These are phyloP conservation scores for Baudoinia panamericana DNA, from an alignment of 495 filamentous ascomycete species.

Conservation along the genomic window DNA sequence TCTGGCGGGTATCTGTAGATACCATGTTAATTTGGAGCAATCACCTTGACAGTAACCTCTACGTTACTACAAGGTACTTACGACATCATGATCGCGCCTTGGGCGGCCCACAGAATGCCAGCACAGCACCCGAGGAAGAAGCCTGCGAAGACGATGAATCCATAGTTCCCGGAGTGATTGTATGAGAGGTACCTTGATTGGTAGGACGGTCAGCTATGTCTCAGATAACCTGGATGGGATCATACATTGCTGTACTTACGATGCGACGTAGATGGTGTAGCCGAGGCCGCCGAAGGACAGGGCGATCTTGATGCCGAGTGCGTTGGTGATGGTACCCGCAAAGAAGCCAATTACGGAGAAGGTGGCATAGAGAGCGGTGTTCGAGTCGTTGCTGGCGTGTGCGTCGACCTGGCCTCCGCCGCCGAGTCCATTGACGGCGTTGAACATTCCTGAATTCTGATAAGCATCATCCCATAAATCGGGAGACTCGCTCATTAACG, in stretches of 20 bases:
- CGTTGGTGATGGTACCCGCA: slow-evolving; percentile 63
- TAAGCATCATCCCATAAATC: too few relatives aligned
- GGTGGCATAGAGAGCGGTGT: slow-evolving; percentile 63
- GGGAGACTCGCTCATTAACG: too few relatives aligned
- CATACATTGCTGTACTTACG: too few relatives aligned
- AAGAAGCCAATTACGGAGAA: slow-evolving; percentile 83
- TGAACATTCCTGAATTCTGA: slow-evolving; percentile 41
- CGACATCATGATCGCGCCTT: slow-evolving; percentile 92
- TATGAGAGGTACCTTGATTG: slow-evolving; percentile 75
- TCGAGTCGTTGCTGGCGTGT: slow-evolving; percentile 53
- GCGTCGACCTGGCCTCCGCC: slow-evolving; percentile 54
- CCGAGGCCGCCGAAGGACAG: slow-evolving; percentile 72
- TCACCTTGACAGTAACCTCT: too few relatives aligned
- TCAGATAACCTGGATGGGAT: too few relatives aligned
- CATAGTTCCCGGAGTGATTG: slow-evolving; percentile 55
- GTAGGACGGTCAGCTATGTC: too few relatives aligned
- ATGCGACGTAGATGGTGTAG: slow-evolving; percentile 71
- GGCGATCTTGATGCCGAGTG: slow-evolving; percentile 58
- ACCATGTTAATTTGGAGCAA: too few relatives aligned
- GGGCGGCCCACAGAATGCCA: slow-evolving; percentile 79
- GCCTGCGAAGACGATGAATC: slow-evolving; percentile 46
- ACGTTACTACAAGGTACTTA: too few relatives aligned
- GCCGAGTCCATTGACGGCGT: slow-evolving; percentile 49
- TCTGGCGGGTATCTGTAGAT: slow-evolving; percentile 85
- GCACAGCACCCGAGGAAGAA: slow-evolving; percentile 59